Evolutionary conservation across 352 stramenopile species (phyloP), one percentile per base, ranked within the genome.

Genomic region (Phytophthora palmivora): DNA sequence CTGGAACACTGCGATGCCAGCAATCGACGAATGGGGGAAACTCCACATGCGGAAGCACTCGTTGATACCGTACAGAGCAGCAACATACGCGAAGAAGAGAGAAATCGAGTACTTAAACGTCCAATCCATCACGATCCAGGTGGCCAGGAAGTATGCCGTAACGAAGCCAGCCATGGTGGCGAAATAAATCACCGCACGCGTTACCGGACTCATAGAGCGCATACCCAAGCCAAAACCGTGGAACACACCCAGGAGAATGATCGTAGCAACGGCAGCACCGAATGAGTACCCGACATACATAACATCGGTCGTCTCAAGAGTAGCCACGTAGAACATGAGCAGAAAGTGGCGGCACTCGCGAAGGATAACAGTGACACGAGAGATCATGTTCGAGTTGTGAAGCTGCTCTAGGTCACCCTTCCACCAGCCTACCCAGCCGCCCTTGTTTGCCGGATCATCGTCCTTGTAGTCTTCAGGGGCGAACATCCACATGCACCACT

Each of bases 361-460:
- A 3, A 92, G 32, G 28, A 91, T 68, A n/a, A 92, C 79, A 1
- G 84, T 91, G 15, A 87, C 46, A 21, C 84, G 79, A 8, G 84
- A 76, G 47, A 91, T 88, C 77, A 82, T 74, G 47, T 88, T 88
- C 8, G 82, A 84, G 64, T 70, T 74, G 58, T 89, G 77, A 24
- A 85, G 68, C 58, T 87, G 76, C 57, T 84, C 65, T 11, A 89
- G 53, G 21, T 92, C 84, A 15, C 64, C 67, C 63, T 87, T 84
- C 83, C 83, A 92, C 83, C 83, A 92, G 15, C 60, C 75, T 49
- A 92, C 70, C 83, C 83, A 92, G n/a, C 83, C 83, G 45, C 83
- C 83, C 32, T 76, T 87, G 58, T 87, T 92, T 0, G 69, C 65
- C 33, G 72, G 58, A 37, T 91, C 82, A 19, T 86, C 70, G 60